Evolutionary conservation across 179 eudicot species (phyloP), one percentile per base, ranked within the genome.

Genomic region (Patellifolia procumbens): DNA sequence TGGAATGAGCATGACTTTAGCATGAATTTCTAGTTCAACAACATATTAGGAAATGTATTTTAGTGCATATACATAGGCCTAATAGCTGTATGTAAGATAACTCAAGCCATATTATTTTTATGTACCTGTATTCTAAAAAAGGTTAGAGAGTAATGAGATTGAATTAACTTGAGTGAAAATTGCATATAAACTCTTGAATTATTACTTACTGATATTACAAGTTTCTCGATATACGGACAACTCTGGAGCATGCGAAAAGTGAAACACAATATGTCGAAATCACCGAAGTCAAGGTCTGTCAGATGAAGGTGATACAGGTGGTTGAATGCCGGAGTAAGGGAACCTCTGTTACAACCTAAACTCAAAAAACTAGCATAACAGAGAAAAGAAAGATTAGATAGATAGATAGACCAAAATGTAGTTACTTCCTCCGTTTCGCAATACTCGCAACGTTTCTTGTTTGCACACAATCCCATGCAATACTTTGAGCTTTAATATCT

Each of bases 151-250:
- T 48, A 48, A 48, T 1, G 17, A 48, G 52, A 3, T 11, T 15
- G 52, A 48, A 17, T 46, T 48, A 0, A 5, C 8, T 39, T 3
- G 4, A 37, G 8, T 5, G 8, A 39, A 2, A 39, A 3, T 39
- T 39, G 43, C 43, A 31, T 3, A 20, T 53, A 56, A 2, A 24
- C 2, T 9, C 31, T 53, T 16, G 17, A 10, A 6, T 7, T 1
- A 39, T n/a, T 56, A 51, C 65, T 75, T 24, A 70, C 75, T 19
- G 70, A 70, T 16, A 77, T 70, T 10, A 48, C 53, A 2, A 77
- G 61, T 8, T 24, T 48, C 31, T 22, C 10, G 70, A 70, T 46
- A 61, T 15, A 9, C 15, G 78, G 72, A 37, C 64, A 53, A 2
- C 72, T 37, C 22, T 53, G 52, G 4, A 75, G 8, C 78, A 75